Conservation (phyloP, 2,329 filamentous ascomycete genomes). For the Sordariomycetes sp. region DNA sequence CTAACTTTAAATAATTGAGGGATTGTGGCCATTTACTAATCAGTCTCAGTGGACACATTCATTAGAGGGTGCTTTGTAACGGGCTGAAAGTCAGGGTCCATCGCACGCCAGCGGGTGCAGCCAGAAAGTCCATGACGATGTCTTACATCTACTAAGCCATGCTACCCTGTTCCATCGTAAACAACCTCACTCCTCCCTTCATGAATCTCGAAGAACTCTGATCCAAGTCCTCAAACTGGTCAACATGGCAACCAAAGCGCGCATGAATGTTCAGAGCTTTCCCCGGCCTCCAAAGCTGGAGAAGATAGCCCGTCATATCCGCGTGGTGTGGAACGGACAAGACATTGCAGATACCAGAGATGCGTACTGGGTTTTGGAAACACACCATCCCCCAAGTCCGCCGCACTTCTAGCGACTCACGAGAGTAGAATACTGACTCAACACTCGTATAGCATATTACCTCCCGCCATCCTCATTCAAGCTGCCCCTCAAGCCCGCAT, state of each 20-base stretch:
- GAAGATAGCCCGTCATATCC: conserved; percentile 41
- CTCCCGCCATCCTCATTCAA: conserved; percentile 41
- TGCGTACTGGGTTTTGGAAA: conserved; percentile 54
- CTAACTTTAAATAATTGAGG: no score
- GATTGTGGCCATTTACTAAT: no score
- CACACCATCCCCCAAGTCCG: conserved; percentile 51
- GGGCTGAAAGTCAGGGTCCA: no score
- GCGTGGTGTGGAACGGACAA: conserved; percentile 44
- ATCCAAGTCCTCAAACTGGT: no score
- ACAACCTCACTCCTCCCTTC: background rate
- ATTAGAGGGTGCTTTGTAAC: no score
- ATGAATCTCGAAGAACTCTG: no score
- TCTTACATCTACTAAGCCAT: no score
- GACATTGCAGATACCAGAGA: conserved; percentile 49
- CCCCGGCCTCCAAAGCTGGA: conserved; percentile 50
- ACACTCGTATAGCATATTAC: conserved; percentile 42
- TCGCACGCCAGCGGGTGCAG: no score
- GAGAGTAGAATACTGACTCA: no score
- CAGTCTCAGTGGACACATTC: no score
- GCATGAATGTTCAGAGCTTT: conserved; percentile 46
- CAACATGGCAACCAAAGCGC: conserved; percentile 27
- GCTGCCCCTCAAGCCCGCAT: conserved; percentile 34
- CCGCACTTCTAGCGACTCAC: conserved; percentile 4
- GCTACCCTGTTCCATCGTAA: no score
- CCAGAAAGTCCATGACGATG: no score